Evolutionary conservation across 208 protist species (phyloP).

Genomic region (Wallacemonas collosoma): DNA sequence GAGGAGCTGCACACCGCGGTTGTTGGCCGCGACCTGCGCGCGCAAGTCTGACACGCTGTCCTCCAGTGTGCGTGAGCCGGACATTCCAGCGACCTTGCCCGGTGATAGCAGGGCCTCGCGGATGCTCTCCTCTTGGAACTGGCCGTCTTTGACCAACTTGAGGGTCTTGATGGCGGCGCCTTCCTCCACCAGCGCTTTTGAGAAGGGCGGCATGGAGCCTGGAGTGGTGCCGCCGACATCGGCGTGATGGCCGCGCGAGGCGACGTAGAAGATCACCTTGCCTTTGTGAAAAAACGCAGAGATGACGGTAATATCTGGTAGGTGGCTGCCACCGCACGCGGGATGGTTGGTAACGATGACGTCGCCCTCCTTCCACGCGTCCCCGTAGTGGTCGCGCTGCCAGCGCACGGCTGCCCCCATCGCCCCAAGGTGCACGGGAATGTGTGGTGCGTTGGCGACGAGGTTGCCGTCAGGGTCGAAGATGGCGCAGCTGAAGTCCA

Average conservation of each 20-base stretch:
- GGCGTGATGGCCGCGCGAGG: slow-evolving; percentile 95
- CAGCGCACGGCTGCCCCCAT: slow-evolving; percentile 93
- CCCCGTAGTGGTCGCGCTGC: slow-evolving; percentile 65
- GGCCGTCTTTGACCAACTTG: slow-evolving; percentile 86
- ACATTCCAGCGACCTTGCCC: slow-evolving; percentile 64
- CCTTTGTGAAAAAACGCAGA: slow-evolving; percentile 79
- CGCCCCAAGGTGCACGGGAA: slow-evolving; percentile 96
- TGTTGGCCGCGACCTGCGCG: slow-evolving; percentile 94
- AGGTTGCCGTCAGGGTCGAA: slow-evolving; percentile 92
- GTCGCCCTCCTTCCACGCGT: slow-evolving; percentile 87
- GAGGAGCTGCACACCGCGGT: slow-evolving; percentile 91
- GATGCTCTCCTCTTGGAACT: slow-evolving; percentile 92
- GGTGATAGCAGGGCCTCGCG: slow-evolving; percentile 73
- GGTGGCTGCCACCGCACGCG: slow-evolving; percentile 92
- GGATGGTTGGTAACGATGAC: slow-evolving; percentile 96
- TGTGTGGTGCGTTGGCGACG: slow-evolving; percentile 96
- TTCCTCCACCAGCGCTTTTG: slow-evolving; percentile 91
- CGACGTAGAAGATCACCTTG: slow-evolving; percentile 91
- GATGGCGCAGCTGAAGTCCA: slow-evolving; percentile 91
- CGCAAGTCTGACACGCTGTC: slow-evolving; percentile 94
- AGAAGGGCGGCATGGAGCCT: slow-evolving; percentile 96
- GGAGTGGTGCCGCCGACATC: slow-evolving; percentile 96
- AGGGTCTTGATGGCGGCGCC: slow-evolving; percentile 93
- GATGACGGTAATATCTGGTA: slow-evolving; percentile 98
- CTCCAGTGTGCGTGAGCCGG: slow-evolving; percentile 78